Evolutionary conservation across 495 filamentous ascomycete species (phyloP), one percentile per base, ranked within the genome.

Genomic region (Bacidia gigantensis): DNA sequence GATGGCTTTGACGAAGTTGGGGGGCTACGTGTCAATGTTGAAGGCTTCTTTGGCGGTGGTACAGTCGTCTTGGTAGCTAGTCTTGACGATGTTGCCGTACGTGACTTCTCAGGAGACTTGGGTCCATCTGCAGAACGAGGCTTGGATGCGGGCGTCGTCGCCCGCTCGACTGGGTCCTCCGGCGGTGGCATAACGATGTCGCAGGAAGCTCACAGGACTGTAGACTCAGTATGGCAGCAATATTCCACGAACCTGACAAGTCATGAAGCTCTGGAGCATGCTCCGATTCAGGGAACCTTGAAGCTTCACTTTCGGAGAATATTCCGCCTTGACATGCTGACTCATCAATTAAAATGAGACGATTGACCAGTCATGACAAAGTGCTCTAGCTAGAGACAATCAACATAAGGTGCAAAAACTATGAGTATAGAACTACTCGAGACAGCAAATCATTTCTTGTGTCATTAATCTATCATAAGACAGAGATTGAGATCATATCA

Each of bases 31-130:
- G 47, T 18, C 47, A 38, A 18, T 10, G 47, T 38, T 20, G 47
- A 35, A 1, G 47, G 47, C 17, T 38, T 50, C 26, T 50, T 50
- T 3, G 44, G 20, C n/a, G 45, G 45, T 29, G 47, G 45, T n/a
- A 38, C 26, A 17, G 18, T 20, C 25, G 5, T 20, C 14, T 32
- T 50, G 7, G 29, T 14, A 26, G 18, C 14, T 10, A 21, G 9
- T 18, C 32, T 26, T 3, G 47, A 35, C 5, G 47, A 25, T 12
- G 47, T 10, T 38, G 47, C 18, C 18, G 47, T 17, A 3, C 47
- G 24, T 23, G 47, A 12, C 47, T 50, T 50, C 12, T 35, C 25
- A 20, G 47, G 47, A 11, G 47, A 50, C 47, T 50, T 50, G 3
- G 47, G 47, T 11, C 47, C 26, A 18, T 50, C 47, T 29, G 47